phyloP scores from a whole-genome alignment of 345 rosid genomes.

The Salix arbutifolia region DNA sequence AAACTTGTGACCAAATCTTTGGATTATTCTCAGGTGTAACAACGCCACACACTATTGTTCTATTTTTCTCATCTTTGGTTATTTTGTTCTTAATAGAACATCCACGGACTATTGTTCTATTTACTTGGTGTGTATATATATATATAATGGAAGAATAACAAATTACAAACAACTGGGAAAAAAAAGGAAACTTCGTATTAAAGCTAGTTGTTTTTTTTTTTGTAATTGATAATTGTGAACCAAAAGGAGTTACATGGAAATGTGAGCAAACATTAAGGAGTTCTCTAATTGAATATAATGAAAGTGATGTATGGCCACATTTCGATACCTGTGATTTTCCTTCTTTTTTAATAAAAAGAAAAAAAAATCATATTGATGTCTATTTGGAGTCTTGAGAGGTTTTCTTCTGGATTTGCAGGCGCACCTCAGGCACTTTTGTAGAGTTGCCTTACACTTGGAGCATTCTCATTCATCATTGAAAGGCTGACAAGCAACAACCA shows the following conservation, averaged over 20 bases:
- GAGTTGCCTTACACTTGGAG: slow-evolving; percentile 81
- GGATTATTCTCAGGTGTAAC: too few relatives aligned
- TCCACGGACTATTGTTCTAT: too few relatives aligned
- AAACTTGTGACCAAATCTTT: too few relatives aligned
- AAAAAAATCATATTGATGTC: neutral
- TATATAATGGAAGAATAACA: too few relatives aligned
- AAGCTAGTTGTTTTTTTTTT: too few relatives aligned
- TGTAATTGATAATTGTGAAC: neutral
- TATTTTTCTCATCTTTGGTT: too few relatives aligned
- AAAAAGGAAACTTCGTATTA: neutral
- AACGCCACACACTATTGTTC: too few relatives aligned
- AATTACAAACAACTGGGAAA: too few relatives aligned
- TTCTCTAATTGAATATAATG: neutral
- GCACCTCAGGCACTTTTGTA: slow-evolving; percentile 67
- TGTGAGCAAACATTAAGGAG: too few relatives aligned
- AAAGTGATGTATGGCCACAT: neutral
- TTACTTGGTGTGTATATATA: too few relatives aligned
- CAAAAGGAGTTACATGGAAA: neutral
- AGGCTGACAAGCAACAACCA: slow-evolving; percentile 71
- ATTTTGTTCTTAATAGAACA: too few relatives aligned
- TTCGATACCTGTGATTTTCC: neutral
- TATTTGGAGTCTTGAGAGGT: neutral
- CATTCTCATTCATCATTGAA: slow-evolving; percentile 71
- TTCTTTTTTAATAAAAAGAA: too few relatives aligned
- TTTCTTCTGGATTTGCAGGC: slow-evolving; percentile 37